Base-by-base conservation (phyloP, 805 yeast species). In the Monosporozyma aquatica region DNA sequence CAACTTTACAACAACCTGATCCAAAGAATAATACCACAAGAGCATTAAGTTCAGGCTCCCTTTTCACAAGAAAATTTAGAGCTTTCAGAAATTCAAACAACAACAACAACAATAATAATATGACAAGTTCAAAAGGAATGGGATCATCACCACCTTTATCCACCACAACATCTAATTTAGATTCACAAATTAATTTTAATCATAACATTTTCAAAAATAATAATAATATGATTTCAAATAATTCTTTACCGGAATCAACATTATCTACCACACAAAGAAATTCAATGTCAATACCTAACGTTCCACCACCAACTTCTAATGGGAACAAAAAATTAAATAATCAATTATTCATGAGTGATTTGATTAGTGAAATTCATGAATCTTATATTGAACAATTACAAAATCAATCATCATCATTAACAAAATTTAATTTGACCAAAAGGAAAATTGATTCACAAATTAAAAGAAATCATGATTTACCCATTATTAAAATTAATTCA, bases 401-500 rank as follows among this genome's bases (percentile, higher is more conserved):
- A n/a, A 41, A 49, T 11, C 52, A 48, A 20, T 44, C 58, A 6
- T 52, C 61, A 3, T 54, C 62, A 4, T 44, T 58, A 25, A 56
- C 55, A 34, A 32, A 32, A 32, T 32, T 32, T 6, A 25, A 55
- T 28, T 41, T 61, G 27, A 47, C 57, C 3, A 55, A 49, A 38
- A 58, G 48, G 38, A 38, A 50, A 13, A 59, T 61, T 0, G 59
- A 51, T 14, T 48, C 62, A 7, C 49, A 47, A 41, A 52, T 61
- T 18, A 42, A 45, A 6, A 49, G 54, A 42, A 59, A 56, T 37
- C 29, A 38, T 11, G 44, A 48, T 4, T 52, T 54, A 9, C 65
- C 65, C 1, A 47, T 59, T 10, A 42, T 61, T 2, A 47, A 50
- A 27, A 49, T 61, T 20, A 56, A 48, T 39, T 50, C 50, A 25